Evolutionary conservation across 78 protist species (phyloP).

Genomic region (Emiliania huxleyi): DNA sequence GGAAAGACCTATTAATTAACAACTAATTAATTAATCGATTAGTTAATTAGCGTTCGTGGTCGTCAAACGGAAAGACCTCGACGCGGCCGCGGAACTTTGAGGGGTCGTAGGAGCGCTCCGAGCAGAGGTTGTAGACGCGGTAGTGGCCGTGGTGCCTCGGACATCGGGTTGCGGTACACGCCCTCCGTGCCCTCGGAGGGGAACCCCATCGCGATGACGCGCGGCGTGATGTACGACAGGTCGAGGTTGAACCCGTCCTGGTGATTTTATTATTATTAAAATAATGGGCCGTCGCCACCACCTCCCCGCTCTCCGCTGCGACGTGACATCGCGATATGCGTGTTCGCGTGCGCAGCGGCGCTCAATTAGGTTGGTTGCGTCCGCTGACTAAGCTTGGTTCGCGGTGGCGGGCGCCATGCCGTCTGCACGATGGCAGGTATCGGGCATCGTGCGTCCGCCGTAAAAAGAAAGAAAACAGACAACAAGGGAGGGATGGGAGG

Average conservation of each 20-base stretch:
- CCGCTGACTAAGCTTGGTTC: too few relatives aligned
- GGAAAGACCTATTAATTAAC: conserved; percentile 45
- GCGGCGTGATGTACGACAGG: conserved; percentile 61
- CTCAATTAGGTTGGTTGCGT: too few relatives aligned
- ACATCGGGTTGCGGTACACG: conserved; percentile 26
- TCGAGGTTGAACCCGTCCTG: conserved; percentile 61
- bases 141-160: conserved; percentile 59
- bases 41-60: conserved; percentile 68
- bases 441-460: too few relatives aligned
- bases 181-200: conserved; percentile 33
- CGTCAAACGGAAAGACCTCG: conserved; percentile 34
- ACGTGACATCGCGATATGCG: too few relatives aligned
- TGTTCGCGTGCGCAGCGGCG: too few relatives aligned
- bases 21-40: conserved; percentile 63
- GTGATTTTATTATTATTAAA: too few relatives aligned
- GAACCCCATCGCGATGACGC: conserved; percentile 81
- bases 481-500: too few relatives aligned
- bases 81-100: conserved; percentile 19
- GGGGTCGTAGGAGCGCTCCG: conserved; percentile 43
- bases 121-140: conserved; percentile 69
- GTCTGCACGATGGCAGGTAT: too few relatives aligned
- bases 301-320: too few relatives aligned
- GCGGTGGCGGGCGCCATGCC: too few relatives aligned
- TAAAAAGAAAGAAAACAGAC: too few relatives aligned
- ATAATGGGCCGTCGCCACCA: too few relatives aligned